Base-by-base conservation (phyloP, 2,329 filamentous ascomycete species). In the Diaporthe vexans region DNA sequence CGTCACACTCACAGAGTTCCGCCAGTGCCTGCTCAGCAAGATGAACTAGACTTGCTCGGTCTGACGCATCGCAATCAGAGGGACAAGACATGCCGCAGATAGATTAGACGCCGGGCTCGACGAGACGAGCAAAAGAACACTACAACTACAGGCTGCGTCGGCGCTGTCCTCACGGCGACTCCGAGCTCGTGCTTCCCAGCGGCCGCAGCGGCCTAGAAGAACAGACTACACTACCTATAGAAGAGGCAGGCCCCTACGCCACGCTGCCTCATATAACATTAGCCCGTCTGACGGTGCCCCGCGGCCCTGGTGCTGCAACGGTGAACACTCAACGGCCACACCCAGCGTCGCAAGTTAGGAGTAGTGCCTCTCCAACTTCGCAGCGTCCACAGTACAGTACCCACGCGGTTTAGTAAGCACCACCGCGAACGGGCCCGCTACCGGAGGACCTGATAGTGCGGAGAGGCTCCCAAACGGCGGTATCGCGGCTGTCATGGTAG, bases 1-100 rank as follows among this genome's bases (percentile, higher is more conserved):
- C 26, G 85, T 90, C 24, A 75, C 84, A 3, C 65, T 90, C 17
- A 79, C 76, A 0, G 81, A 81, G 40, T 87, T 88, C 71, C 80
- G 82, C 15, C 78, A 81, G 70, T 79, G 78, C 68, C 77, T 84
- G 73, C 40, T 52, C 5, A 33, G 54, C 26, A 63, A 68, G 24
- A 51, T 59, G 51, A 71, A 59, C 15, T 61, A 71, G 69, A 68
- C 15, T 54, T 54, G 40, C 3, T 17, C 43, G 15, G n/a, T n/a
- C 43, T 51, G 43, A n/a, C 48, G 43, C n/a, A 29, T 51, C 6
- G 21, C 46, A 48, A 48, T 21, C 63, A 52, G 9, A 37, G 43
- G 43, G 13, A 24, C 11, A 21, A 52, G 4, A 26, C 13, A 37
- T 26, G n/a, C 8, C 8, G 48, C 26, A 15, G 13, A 54, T 40